Evolutionary conservation across 768 basidiomycete genomes (phyloP), one percentile per base, ranked within the genome.

Genomic region (Tulasnella sp.): DNA sequence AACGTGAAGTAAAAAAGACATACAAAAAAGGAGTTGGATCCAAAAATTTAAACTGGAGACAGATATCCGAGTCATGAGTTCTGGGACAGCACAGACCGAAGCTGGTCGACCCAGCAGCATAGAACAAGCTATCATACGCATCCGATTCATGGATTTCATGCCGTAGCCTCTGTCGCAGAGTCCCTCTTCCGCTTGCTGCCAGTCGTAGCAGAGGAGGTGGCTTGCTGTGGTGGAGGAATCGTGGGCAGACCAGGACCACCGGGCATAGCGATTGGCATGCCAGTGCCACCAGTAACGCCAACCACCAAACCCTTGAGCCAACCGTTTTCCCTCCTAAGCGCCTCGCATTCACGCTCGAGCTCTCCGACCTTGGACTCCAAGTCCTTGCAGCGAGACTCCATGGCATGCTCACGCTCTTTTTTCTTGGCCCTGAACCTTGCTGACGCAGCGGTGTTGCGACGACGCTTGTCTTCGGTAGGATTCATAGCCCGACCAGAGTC

Each of bases 361-460:
- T 93, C 93, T 74, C 84, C 86, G 17, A 96, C 93, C 72, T 91
- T 88, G 0, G 85, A 85, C 81, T 94, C 92, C 19, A 97, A 86
- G 81, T 96, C 94, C 84, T 94, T 94, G 19, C 92, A 89, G 80
- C 89, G 90, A 58, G 86, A 87, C 84, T 97, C 96, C 29, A 97
- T 85, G 19, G 96, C 95, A 1, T 89, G 91, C 84, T 97, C 96
- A 17, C 96, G 87, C 83, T 96, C 94, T 86, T 97, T 97, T 87
- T 97, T 97, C 88, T 97, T 97, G 81, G 94, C 83, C 77, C 95
- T 88, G 87, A 97, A 97, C 9, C 95, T 92, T 39, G 95, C 95
- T 73, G 92, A 94, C 0, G 95, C 95, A 0, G 93, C 93, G 0
- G 95, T 97, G 82, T 97, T 97, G 67, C 95, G 86, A 76, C 94